A percentile compares a stretch with the other conserved stretches of the same genome.
Conservation (phyloP, 2,329 filamentous ascomycete species). For the Ceratocystiopsis brevicomis region DNA sequence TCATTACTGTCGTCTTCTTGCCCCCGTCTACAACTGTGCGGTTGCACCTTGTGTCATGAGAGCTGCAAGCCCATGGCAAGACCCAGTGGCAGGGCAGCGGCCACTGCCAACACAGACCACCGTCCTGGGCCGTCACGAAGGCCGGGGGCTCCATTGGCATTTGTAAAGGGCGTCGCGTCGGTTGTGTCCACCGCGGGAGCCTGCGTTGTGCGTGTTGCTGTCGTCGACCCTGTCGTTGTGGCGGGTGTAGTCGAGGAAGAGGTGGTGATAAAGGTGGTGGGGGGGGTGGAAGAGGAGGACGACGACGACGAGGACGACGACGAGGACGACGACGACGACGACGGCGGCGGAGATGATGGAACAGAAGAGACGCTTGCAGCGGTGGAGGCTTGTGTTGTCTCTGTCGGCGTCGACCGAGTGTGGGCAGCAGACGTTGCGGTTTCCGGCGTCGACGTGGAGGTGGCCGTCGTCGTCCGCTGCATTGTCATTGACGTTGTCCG, state of each 20-base stretch:
- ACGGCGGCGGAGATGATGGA: background rate
- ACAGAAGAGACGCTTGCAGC: background rate
- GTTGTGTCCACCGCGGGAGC: conserved; percentile 6
- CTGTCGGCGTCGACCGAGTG: background rate
- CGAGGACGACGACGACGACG: background rate
- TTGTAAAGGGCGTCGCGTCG: conserved; percentile 8
- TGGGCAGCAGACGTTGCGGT: background rate
- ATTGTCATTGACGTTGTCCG: background rate
- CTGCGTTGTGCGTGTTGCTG: background rate
- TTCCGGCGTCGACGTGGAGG: background rate
- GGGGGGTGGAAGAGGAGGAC: background rate
- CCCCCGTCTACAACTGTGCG: too few relatives aligned
- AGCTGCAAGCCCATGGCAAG: background rate
- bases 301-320: background rate
- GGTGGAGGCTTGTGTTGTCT: background rate
- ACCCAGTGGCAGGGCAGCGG: background rate
- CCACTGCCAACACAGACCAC: background rate
- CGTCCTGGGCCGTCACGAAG: background rate
- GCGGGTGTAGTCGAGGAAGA: background rate
- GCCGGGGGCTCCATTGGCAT: conserved; percentile 2
- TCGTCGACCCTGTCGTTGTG: background rate
- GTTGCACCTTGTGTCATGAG: too few relatives aligned
- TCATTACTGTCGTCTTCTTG: background rate
- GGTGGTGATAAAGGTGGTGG: background rate
- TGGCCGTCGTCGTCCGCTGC: background rate